phyloP scores from a whole-genome alignment of 1,139 yeast genomes.

The Yamadazyma membranifaciens region DNA sequence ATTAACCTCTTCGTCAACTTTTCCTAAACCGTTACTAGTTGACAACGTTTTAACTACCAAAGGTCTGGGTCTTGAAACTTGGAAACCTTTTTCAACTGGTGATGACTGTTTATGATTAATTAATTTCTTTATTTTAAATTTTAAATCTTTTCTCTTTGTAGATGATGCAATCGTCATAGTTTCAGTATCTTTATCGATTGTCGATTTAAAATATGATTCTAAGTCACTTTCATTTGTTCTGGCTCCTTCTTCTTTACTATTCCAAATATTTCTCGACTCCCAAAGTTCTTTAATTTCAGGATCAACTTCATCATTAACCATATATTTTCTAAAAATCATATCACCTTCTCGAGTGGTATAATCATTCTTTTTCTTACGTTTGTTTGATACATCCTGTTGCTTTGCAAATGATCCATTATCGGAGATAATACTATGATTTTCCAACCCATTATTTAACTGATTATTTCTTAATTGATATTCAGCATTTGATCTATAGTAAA shows the following conservation, averaged over 20 bases:
- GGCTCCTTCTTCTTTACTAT: background rate
- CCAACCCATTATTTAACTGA: background rate
- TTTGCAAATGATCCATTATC: slow-evolving; percentile 19
- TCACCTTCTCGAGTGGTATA: slow-evolving; percentile 53
- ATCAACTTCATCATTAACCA: slow-evolving; percentile 42
- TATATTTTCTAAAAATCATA: slow-evolving; percentile 39
- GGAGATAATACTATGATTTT: slow-evolving; percentile 7
- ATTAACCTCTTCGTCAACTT: background rate
- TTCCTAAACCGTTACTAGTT: background rate
- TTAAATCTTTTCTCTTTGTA: background rate
- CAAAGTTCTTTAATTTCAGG: slow-evolving; percentile 52
- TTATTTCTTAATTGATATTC: slow-evolving; percentile 10
- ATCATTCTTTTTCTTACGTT: slow-evolving; percentile 30
- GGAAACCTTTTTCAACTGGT: slow-evolving; percentile 27
- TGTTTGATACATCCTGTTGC: slow-evolving; percentile 22
- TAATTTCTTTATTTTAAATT: background rate
- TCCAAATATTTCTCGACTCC: slow-evolving; percentile 38
- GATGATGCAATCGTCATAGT: slow-evolving; percentile 1
- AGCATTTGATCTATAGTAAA: slow-evolving; percentile 17
- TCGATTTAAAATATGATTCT: slow-evolving; percentile 1
- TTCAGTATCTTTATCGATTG: slow-evolving; percentile 2
- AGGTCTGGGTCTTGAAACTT: slow-evolving; percentile 45
- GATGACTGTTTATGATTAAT: slow-evolving; percentile 4
- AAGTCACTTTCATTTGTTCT: background rate
- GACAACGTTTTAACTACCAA: slow-evolving; percentile 26